These are phyloP conservation scores for Cantharellus cinnabarinus DNA, from an alignment of 768 basidiomycete genomes.

Conservation along the genomic window DNA sequence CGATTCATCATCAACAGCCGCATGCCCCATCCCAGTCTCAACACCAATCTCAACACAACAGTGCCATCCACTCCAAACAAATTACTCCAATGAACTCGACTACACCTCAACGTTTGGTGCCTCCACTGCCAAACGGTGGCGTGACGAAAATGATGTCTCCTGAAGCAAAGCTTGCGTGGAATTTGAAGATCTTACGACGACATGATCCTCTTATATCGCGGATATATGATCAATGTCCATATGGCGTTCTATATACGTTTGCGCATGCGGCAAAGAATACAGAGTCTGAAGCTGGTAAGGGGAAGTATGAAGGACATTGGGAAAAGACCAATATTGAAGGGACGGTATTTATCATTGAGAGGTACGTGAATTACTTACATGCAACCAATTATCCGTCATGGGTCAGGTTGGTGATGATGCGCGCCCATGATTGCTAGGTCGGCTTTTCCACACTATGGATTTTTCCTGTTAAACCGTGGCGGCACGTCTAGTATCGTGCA, in stretches of 20 bases:
- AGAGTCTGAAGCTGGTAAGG: conserved; percentile 34
- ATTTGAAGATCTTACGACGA: conserved; percentile 60
- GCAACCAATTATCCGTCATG: too few species aligned
- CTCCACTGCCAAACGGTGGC: not conserved
- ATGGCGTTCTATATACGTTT: conserved; percentile 34
- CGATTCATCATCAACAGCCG: too few species aligned
- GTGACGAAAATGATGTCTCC: conserved; percentile 4
- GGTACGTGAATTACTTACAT: conserved; percentile 26
- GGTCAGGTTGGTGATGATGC: too few species aligned
- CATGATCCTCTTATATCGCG: conserved; percentile 60
- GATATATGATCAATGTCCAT: conserved; percentile 75
- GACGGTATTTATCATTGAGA: conserved; percentile 76
- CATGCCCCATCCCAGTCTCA: not conserved
- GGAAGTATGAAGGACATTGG: conserved; percentile 32
- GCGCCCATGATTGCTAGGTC: conserved; percentile 23
- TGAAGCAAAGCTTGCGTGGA: conserved; percentile 15
- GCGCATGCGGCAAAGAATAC: not conserved
- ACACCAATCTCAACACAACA: not conserved
- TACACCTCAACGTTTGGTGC: not conserved
- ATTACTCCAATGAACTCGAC: not conserved
- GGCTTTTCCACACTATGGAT: conserved; percentile 63
- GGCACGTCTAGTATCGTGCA: conserved; percentile 63
- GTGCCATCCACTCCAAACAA: not conserved
- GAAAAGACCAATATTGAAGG: conserved; percentile 69
- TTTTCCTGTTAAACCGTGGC: conserved; percentile 67